Base-by-base conservation (phyloP, 2,329 filamentous ascomycete genomes). In the Thielaviopsis populi region DNA sequence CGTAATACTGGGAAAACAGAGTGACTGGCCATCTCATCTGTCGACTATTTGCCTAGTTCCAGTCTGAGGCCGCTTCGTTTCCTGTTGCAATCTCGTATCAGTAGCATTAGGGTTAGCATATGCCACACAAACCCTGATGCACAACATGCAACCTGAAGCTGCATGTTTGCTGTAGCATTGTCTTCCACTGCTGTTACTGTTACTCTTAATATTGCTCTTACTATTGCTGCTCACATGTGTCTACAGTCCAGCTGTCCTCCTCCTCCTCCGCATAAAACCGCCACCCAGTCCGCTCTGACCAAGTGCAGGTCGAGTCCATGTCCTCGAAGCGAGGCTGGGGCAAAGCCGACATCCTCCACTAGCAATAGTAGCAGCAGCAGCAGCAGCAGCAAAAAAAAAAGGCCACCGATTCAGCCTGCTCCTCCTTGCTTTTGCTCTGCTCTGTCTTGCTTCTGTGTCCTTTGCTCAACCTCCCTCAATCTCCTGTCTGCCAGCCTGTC, bases 201-300 rank as follows among this genome's bases (percentile, higher is more conserved):
- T n/a, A n/a, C n/a, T n/a, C n/a, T n/a, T n/a, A n/a, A n/a, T n/a
- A n/a, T n/a, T n/a, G n/a, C n/a, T n/a, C n/a, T n/a, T n/a, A n/a
- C n/a, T n/a, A n/a, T n/a, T n/a, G n/a, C 41, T 42, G 41, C 15
- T 15, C 4, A n/a, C 24, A 30, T 30, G 15, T 54, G 22, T 8
- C 13, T 30, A 56, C 27, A 56, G 15, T 37, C 19, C 53, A 56
- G 8, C 27, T 56, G 53, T 22, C 30, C 19, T 50, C 53, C 30
- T 56, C 17, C n/a, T 46, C 42, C 42, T 46, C 42, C 42, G 10
- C 42, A 46, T 15, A 46, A 46, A 46, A n/a, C 42, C 42, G 53
- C 53, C 53, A 56, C 53, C 53, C 53, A 56, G 46, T 22, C 53
- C 53, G 53, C 53, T 56, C 53, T 56, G 53, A 56, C 53, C 53